Percentiles rank a stretch among this genome's conserved stretches.
These are phyloP conservation scores for Yamagishiella unicocca DNA, from an alignment of 139 green algal genomes.

Conservation along the genomic window DNA sequence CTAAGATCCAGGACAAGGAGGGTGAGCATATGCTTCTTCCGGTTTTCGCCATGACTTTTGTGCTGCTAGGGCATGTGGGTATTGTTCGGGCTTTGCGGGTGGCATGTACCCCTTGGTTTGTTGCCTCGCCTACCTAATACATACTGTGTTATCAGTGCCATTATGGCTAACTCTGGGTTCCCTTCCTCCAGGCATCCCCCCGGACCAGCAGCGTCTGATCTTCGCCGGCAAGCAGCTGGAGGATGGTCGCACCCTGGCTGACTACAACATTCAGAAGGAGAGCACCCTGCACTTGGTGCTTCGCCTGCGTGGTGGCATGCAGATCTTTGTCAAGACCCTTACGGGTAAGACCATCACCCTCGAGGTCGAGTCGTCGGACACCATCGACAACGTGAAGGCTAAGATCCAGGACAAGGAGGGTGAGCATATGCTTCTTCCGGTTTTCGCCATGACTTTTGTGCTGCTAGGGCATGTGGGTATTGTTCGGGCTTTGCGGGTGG, in stretches of 20 bases:
- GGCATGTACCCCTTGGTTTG: not conserved
- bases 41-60: not conserved
- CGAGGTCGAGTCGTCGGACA: conserved; percentile 82
- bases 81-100: not conserved
- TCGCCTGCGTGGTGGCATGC: conserved; percentile 73
- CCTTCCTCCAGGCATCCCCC: conserved; percentile 74
- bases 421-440: no score
- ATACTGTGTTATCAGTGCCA: not conserved
- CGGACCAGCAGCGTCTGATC: conserved; percentile 96
- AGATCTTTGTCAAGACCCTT: conserved; percentile 95
- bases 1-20: conserved; percentile 97
- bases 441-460: not conserved
- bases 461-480: not conserved
- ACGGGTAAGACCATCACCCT: conserved; percentile 87
- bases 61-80: not conserved
- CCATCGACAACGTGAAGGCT: conserved; percentile 93
- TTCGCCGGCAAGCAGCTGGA: conserved; percentile 98
- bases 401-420: conserved; percentile 98
- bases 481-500: not conserved
- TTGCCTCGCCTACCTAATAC: not conserved
- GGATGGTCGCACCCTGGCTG: conserved; percentile 92
- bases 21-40: conserved; percentile 35
- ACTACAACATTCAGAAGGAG: conserved; percentile 97
- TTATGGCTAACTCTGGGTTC: not conserved
- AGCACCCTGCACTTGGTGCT: conserved; percentile 83